These are phyloP conservation scores for Aspergillus fumigatus DNA, from an alignment of 2,329 filamentous ascomycete genomes.

Conservation along the genomic window DNA sequence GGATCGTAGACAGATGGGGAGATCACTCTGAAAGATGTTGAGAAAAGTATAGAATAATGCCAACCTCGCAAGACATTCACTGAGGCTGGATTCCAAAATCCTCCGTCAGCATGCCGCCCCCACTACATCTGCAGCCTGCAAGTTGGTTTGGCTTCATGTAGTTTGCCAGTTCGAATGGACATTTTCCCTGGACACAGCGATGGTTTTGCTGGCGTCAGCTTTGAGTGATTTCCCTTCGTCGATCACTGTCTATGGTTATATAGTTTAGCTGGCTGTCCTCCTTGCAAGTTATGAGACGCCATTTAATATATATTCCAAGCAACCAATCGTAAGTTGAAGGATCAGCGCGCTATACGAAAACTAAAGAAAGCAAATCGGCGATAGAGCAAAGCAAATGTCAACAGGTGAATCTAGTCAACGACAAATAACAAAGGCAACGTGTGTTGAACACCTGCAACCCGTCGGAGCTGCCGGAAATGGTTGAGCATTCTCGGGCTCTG, in stretches of 20 bases:
- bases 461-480: slow-evolving; percentile 1
- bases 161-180: neutral
- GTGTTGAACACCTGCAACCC: slow-evolving; percentile 13
- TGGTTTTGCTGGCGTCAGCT: too few species aligned
- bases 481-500: slow-evolving; percentile 5
- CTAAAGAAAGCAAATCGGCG: neutral
- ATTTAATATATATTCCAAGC: neutral
- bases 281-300: neutral
- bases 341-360: neutral
- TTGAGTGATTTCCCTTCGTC: neutral
- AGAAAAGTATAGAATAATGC: neutral
- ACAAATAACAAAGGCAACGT: slow-evolving; percentile 6
- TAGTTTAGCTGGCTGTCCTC: too few species aligned
- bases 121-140: neutral
- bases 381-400: neutral
- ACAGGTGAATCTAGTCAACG: slow-evolving; percentile 6
- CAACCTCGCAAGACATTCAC: neutral
- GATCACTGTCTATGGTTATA: neutral
- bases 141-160: neutral
- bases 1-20: neutral
- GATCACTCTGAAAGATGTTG: neutral
- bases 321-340: neutral
- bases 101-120: neutral
- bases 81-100: neutral
- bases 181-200: too few species aligned